These are phyloP conservation scores for Saccharomycopsis sp. DNA, from an alignment of 805 yeast species.

Conservation along the genomic window DNA sequence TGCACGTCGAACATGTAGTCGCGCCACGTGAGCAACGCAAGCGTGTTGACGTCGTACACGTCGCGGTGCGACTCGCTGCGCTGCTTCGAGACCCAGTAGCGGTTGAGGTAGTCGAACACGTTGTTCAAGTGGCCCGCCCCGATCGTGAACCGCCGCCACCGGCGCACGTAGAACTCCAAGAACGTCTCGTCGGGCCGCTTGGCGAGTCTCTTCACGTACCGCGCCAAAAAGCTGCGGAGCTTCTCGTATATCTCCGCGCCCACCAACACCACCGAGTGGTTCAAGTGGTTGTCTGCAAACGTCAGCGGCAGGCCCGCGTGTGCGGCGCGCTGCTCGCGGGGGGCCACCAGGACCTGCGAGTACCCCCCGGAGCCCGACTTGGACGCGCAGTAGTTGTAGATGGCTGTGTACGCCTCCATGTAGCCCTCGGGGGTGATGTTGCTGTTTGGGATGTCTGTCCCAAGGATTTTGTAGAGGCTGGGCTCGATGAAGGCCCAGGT, in stretches of 20 bases:
- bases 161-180: slow-evolving; percentile 73
- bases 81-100: slow-evolving; percentile 97
- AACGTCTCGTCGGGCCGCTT: slow-evolving; percentile 58
- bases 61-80: slow-evolving; percentile 88
- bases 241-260: slow-evolving; percentile 86
- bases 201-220: slow-evolving; percentile 46
- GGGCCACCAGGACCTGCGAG: neutral
- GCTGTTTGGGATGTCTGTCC: slow-evolving; percentile 48
- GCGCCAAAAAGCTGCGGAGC: slow-evolving; percentile 57
- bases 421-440: slow-evolving; percentile 67
- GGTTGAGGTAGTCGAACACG: slow-evolving; percentile 89
- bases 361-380: no score
- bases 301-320: neutral
- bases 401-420: slow-evolving; percentile 86
- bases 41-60: slow-evolving; percentile 84
- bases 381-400: slow-evolving; percentile 86
- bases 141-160: slow-evolving; percentile 83
- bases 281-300: neutral
- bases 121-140: slow-evolving; percentile 91
- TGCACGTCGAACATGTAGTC: slow-evolving; percentile 69
- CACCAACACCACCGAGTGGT: slow-evolving; percentile 42
- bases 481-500: slow-evolving; percentile 80
- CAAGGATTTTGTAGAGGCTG: slow-evolving; percentile 62
- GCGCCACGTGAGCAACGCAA: slow-evolving; percentile 85
- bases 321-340: neutral